phyloP scores from a whole-genome alignment of 495 filamentous ascomycete species.

The Annulohypoxylon moriforme region DNA sequence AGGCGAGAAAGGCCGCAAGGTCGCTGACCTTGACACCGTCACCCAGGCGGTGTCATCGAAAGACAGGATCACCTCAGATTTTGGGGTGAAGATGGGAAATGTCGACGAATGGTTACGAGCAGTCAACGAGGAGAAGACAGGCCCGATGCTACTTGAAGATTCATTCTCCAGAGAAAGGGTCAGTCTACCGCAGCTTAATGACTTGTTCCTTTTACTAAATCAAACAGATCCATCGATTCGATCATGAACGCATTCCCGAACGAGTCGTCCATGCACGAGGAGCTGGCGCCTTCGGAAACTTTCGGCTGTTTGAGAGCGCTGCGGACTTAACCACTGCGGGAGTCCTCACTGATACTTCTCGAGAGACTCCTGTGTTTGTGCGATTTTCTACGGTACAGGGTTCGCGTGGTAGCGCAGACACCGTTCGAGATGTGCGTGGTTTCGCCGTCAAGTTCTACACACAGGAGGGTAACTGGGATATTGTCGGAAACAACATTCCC shows the following conservation, averaged over 20 bases:
- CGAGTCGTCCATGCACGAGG: slow-evolving; percentile 90
- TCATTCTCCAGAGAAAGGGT: slow-evolving; percentile 83
- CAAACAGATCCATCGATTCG: slow-evolving; percentile 47
- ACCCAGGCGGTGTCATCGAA: slow-evolving; percentile 48
- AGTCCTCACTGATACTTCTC: slow-evolving; percentile 81
- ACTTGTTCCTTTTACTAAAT: neutral
- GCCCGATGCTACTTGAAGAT: slow-evolving; percentile 85
- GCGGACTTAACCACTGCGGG: slow-evolving; percentile 76
- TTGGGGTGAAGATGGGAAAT: slow-evolving; percentile 77
- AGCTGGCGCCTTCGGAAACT: slow-evolving; percentile 84
- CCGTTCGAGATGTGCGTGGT: slow-evolving; percentile 29
- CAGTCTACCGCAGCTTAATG: slow-evolving; percentile 58
- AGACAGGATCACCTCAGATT: slow-evolving; percentile 75
- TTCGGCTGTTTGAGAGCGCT: slow-evolving; percentile 76
- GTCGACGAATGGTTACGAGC: slow-evolving; percentile 84
- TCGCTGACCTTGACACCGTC: slow-evolving; percentile 53
- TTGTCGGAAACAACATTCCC: slow-evolving; percentile 74
- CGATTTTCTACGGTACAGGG: slow-evolving; percentile 89
- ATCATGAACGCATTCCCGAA: slow-evolving; percentile 73
- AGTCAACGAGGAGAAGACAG: slow-evolving; percentile 67
- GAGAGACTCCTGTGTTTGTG: slow-evolving; percentile 81
- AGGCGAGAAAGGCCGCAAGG: slow-evolving; percentile 51
- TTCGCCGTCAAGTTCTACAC: slow-evolving; percentile 74
- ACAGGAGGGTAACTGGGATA: slow-evolving; percentile 69
- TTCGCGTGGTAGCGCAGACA: slow-evolving; percentile 63